Percentiles rank a stretch among this genome's conserved stretches.
phyloP scores from a whole-genome alignment of 805 yeast genomes.

The Lipomyces chichibuensis region DNA sequence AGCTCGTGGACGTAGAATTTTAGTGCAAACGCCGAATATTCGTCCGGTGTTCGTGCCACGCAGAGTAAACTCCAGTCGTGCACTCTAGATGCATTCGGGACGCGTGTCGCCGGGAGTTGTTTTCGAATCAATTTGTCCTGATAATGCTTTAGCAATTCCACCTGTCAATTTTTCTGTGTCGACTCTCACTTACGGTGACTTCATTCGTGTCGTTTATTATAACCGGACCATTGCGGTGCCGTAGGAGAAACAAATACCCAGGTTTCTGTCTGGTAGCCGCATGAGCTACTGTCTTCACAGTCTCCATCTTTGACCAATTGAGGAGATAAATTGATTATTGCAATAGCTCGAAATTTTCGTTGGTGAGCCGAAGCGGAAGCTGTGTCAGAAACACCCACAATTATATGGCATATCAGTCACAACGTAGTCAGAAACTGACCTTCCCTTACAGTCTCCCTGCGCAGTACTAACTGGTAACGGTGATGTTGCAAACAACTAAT shows the following conservation, averaged over 20 bases:
- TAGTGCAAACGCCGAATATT: constrained; percentile 10
- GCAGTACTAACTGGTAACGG: neutral
- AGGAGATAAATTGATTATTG: neutral
- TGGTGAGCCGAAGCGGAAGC: neutral
- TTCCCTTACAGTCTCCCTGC: neutral
- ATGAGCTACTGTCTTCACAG: neutral
- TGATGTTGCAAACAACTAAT: too few species aligned
- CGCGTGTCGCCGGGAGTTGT: constrained; percentile 23
- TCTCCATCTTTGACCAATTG: neutral
- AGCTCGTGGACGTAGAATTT: constrained; percentile 25
- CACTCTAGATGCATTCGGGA: constrained; percentile 18
- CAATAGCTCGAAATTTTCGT: neutral
- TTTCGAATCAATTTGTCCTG: constrained; percentile 22
- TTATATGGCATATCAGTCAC: neutral
- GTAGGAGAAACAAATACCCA: constrained; percentile 21
- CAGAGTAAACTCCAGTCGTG: constrained; percentile 35
- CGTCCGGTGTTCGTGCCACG: constrained; percentile 27
- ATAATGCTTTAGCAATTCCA: neutral
- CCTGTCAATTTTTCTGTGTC: neutral
- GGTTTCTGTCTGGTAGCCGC: neutral
- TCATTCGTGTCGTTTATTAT: constrained; percentile 11
- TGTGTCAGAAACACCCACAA: neutral
- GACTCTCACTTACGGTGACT: constrained; percentile 22
- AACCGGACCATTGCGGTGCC: constrained; percentile 30
- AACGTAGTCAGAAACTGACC: too few species aligned